phyloP scores from a whole-genome alignment of 352 stramenopile genomes.

The Pythium dissimile region DNA sequence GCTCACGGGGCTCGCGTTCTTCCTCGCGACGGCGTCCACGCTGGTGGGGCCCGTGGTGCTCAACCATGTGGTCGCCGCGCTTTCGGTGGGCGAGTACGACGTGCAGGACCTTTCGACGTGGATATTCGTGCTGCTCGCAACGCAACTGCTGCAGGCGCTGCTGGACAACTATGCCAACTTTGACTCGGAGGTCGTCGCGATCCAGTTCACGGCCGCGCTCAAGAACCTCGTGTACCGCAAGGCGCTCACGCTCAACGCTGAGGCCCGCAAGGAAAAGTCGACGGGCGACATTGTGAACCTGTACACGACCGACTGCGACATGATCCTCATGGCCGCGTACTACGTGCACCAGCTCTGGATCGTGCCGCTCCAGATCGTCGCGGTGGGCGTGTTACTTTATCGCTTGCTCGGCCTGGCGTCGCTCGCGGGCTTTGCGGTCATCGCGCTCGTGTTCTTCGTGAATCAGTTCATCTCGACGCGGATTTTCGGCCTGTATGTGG shows the following conservation, averaged over 20 bases:
- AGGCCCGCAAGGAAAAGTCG: conserved; percentile 36
- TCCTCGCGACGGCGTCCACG: conserved; percentile 35
- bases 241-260: conserved; percentile 35
- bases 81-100: conserved; percentile 21
- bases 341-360: conserved; percentile 63
- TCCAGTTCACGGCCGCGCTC: conserved; percentile 40
- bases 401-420: conserved; percentile 30
- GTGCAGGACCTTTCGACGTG: conserved; percentile 20
- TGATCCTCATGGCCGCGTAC: conserved; percentile 34
- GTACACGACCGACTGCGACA: conserved; percentile 46
- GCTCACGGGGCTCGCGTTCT: conserved; percentile 30
- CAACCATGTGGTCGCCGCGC: conserved; percentile 27
- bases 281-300: conserved; percentile 56
- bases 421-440: conserved; percentile 44
- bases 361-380: conserved; percentile 44
- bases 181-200: conserved; percentile 41
- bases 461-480: conserved; percentile 37
- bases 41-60: conserved; percentile 40
- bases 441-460: conserved; percentile 30
- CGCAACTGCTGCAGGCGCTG: conserved; percentile 44
- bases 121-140: conserved; percentile 35
- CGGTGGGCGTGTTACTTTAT: conserved; percentile 38
- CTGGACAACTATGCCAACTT: conserved; percentile 44
- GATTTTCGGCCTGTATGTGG: conserved; percentile 15
- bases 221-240: conserved; percentile 52